Evolutionary conservation across 106 monocot genomes (phyloP), one percentile per base, ranked within the genome.

Genomic region (Xerophyta viscosa): DNA sequence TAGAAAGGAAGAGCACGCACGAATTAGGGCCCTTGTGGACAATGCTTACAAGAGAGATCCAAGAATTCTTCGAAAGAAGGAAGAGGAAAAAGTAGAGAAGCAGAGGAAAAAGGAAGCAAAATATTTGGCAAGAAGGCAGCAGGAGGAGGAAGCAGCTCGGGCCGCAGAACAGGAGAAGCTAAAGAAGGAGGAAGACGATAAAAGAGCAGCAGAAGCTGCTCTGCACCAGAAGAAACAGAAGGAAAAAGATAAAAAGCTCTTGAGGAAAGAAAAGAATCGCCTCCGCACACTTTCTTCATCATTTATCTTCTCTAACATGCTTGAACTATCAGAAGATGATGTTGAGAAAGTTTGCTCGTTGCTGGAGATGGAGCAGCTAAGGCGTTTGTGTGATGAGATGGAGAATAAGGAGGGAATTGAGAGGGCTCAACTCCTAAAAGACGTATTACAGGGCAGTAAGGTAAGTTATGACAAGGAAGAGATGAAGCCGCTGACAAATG

Each of bases 81-180:
- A 87, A 50, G 79, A 75, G 57, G 92, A 87, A 44, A 92, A 92
- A 63, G 73, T 69, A n/a, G 92, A 92, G 50, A 92, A 92, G 63
- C 54, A 79, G 65, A 62, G 73, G 57, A 87, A 57, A 37, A 92
- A 87, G 52, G 92, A 87, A 31, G 78, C 79, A 15, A 92, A 83
- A 31, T 48, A 43, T 48, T 57, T 79, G 36, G 92, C 82, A 2
- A 87, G 56, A 48, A 87, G 68, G 48, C 24, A 67, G 63, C 87
- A 87, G 46, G 92, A 92, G 37, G 83, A 87, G 59, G 83, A 87
- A 54, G 92, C 78, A 8, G 71, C 63, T 20, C 79, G 54, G 25
- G 66, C 57, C 64, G 92, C 71, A 13, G 83, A 74, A 56, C 83
- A 83, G 54, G 87, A 77, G 58, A 76, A 31, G 47, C 39, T 12